These are phyloP conservation scores for Fraxinus platypoda DNA, from an alignment of 305 asterid species.

Conservation along the genomic window DNA sequence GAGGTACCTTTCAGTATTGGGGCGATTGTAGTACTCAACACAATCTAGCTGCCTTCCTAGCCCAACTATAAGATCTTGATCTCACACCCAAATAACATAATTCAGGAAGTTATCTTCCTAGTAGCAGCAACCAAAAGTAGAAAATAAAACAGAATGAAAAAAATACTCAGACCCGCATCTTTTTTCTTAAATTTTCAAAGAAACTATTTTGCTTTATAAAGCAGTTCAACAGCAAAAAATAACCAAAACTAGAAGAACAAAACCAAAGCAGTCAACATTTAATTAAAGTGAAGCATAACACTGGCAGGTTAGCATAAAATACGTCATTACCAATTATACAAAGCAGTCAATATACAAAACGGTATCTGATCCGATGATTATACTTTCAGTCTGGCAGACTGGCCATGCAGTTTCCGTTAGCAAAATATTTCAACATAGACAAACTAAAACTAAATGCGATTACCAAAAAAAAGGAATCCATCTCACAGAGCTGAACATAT, in stretches of 20 bases:
- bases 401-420: background rate
- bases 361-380: background rate
- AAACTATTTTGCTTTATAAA: background rate
- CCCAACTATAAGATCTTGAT: constrained; percentile 8
- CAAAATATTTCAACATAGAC: background rate
- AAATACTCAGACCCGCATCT: background rate
- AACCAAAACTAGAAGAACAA: background rate
- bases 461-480: background rate
- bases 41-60: background rate
- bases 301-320: background rate
- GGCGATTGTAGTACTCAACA: background rate
- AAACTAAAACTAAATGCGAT: background rate
- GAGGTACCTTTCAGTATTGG: background rate
- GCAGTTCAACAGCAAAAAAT: background rate
- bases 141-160: background rate
- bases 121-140: background rate
- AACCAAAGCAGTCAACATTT: background rate
- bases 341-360: background rate
- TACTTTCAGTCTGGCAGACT: background rate
- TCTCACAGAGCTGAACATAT: background rate
- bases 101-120: background rate
- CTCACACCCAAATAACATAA: constrained; percentile 4
- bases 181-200: background rate
- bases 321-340: background rate
- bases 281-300: background rate